phyloP scores from a whole-genome alignment of 768 basidiomycete genomes.

The Boletus tylopilopsis region DNA sequence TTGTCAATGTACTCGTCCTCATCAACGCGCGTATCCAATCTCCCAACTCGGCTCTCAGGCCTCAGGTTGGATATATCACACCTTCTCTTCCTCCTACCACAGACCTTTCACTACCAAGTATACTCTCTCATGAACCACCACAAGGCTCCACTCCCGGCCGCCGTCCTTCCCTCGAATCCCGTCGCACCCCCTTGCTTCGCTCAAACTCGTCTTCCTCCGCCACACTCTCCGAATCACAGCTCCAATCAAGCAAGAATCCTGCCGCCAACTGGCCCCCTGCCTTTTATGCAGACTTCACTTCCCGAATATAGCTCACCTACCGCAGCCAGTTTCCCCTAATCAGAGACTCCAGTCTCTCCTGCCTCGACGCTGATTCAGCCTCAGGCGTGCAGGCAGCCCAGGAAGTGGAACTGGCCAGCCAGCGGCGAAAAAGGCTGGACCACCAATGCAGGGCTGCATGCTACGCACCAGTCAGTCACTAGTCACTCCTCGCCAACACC shows the following conservation, averaged over 20 bases:
- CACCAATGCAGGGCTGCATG: constrained; percentile 92
- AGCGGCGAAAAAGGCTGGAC: constrained; percentile 77
- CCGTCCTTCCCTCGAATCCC: constrained; percentile 40
- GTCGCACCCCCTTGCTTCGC: constrained; percentile 39
- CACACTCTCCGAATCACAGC: constrained; percentile 32
- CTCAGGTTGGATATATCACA: constrained; percentile 83
- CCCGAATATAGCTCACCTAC: constrained; percentile 89
- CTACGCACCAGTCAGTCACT: constrained; percentile 81
- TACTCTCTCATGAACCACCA: too few species aligned
- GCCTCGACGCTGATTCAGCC: constrained; percentile 37
- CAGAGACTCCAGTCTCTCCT: constrained; percentile 50
- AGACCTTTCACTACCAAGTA: constrained; percentile 71
- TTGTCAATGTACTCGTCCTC: constrained; percentile 48
- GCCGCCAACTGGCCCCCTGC: constrained; percentile 65
- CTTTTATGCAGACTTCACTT: constrained; percentile 88
- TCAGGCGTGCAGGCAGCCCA: constrained; percentile 34
- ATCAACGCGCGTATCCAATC: constrained; percentile 54
- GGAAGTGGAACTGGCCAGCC: constrained; percentile 63
- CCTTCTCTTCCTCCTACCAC: constrained; percentile 68
- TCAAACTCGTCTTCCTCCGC: constrained; percentile 42
- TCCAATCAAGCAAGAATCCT: constrained; percentile 29
- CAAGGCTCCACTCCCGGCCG: constrained; percentile 30
- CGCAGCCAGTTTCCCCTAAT: constrained; percentile 84
- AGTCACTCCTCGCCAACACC: constrained; percentile 72
- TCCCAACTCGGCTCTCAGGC: constrained; percentile 72